Evolutionary conservation across 306 rosid species (phyloP).

Genomic region (Vicia villosa): DNA sequence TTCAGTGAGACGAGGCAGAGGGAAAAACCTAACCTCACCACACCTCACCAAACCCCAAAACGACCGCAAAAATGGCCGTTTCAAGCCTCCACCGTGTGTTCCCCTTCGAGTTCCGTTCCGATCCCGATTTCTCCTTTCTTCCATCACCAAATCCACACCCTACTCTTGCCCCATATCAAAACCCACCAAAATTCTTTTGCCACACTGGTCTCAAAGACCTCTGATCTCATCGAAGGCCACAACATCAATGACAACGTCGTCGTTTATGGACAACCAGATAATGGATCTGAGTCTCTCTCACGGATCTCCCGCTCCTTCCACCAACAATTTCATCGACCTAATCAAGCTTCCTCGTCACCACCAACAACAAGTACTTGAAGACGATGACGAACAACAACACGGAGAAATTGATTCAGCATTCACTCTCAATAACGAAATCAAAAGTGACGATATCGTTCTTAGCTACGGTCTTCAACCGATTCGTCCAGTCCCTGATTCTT

Average conservation of each 20-base stretch:
- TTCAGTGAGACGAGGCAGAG: too few relatives aligned
- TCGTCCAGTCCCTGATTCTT: constrained; percentile 55
- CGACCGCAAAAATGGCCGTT: too few relatives aligned
- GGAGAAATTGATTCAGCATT: neutral
- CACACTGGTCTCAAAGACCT: too few relatives aligned
- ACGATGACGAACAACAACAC: constrained; percentile 6
- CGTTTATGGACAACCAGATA: constrained; percentile 89
- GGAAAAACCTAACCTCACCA: too few relatives aligned
- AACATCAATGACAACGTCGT: constrained; percentile 77
- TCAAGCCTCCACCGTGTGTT: too few relatives aligned
- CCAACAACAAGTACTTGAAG: neutral
- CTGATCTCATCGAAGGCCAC: too few relatives aligned
- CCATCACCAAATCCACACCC: too few relatives aligned
- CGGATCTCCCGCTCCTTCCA: constrained; percentile 42
- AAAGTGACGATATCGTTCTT: constrained; percentile 59
- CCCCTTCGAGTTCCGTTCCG: too few relatives aligned
- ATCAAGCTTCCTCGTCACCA: constrained; percentile 41
- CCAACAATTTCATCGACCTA: constrained; percentile 68
- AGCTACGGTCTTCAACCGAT: constrained; percentile 89
- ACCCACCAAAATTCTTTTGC: too few relatives aligned
- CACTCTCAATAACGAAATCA: constrained; percentile 30
- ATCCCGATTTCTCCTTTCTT: too few relatives aligned
- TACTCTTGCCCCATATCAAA: too few relatives aligned
- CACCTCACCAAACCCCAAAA: too few relatives aligned
- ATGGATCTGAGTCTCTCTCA: constrained; percentile 89